Evolutionary conservation across 2,329 filamentous ascomycete species (phyloP).

Genomic region (Orbilia blumenaviensis): DNA sequence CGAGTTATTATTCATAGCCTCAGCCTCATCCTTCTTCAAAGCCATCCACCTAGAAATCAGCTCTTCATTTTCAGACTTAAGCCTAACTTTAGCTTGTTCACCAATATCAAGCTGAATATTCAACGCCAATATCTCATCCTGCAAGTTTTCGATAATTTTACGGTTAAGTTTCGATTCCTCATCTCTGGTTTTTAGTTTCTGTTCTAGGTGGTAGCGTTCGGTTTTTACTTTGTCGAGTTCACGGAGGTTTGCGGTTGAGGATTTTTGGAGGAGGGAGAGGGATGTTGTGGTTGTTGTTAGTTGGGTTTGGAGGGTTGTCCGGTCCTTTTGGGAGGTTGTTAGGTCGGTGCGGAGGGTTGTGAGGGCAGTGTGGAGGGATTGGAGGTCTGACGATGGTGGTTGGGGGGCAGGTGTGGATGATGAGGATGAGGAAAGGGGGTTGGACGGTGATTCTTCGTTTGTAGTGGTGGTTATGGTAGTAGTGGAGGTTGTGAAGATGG

Average conservation of each 20-base stretch:
- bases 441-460: too few species aligned
- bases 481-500: slow-evolving; percentile 56
- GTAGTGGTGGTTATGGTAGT: slow-evolving; percentile 56
- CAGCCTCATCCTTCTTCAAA: slow-evolving; percentile 83
- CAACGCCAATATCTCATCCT: slow-evolving; percentile 89
- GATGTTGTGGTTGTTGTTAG: slow-evolving; percentile 32
- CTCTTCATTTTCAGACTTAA: slow-evolving; percentile 85
- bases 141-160: slow-evolving; percentile 70
- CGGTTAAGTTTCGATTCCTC: slow-evolving; percentile 76
- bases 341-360: slow-evolving; percentile 55
- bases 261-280: slow-evolving; percentile 68
- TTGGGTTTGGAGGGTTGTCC: slow-evolving; percentile 49
- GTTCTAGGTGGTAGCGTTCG: slow-evolving; percentile 80
- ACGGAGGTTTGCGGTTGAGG: slow-evolving; percentile 64
- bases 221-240: slow-evolving; percentile 71
- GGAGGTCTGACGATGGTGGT: slow-evolving; percentile 58
- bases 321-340: slow-evolving; percentile 58
- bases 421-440: too few species aligned
- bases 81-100: slow-evolving; percentile 76
- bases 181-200: slow-evolving; percentile 83
- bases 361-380: slow-evolving; percentile 57
- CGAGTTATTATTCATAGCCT: slow-evolving; percentile 77
- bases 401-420: slow-evolving; percentile 52
- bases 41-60: slow-evolving; percentile 92
- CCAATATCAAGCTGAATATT: slow-evolving; percentile 88